Percentiles rank a stretch among this genome's conserved stretches.
phyloP scores from a whole-genome alignment of 202 grass and related monocot species.

The Zizania palustris region DNA sequence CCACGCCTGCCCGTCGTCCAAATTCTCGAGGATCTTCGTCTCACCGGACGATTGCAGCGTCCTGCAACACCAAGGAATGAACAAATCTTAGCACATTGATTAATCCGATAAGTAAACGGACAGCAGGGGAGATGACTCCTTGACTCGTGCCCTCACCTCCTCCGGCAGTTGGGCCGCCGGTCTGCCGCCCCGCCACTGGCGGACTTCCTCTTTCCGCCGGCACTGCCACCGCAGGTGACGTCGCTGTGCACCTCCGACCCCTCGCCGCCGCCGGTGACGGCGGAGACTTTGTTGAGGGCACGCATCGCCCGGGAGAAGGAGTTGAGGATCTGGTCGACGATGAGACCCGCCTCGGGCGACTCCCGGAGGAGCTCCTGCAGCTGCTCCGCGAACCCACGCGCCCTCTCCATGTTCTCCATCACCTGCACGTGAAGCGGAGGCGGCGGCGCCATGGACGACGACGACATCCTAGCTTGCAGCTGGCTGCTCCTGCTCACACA shows the following conservation, averaged over 20 bases:
- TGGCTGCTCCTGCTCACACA: too few relatives aligned
- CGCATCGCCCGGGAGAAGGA: slow-evolving; percentile 50
- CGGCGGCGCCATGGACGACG: slow-evolving; percentile 12
- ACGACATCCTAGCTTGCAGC: background rate
- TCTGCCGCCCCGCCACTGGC: background rate
- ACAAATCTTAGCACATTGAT: background rate
- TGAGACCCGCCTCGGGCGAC: slow-evolving; percentile 26
- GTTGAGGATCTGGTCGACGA: slow-evolving; percentile 57
- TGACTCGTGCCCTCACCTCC: slow-evolving; percentile 37
- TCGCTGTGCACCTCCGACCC: slow-evolving; percentile 46
- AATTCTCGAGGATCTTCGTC: slow-evolving; percentile 7
- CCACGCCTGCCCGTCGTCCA: slow-evolving; percentile 66
- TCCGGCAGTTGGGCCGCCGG: slow-evolving; percentile 32
- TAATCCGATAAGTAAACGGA: too few relatives aligned
- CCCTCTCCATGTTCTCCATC: slow-evolving; percentile 54
- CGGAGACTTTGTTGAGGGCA: slow-evolving; percentile 27
- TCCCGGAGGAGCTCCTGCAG: slow-evolving; percentile 43
- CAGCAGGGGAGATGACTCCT: too few relatives aligned
- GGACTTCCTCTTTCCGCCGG: slow-evolving; percentile 45
- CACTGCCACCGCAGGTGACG: slow-evolving; percentile 37
- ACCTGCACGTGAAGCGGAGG: slow-evolving; percentile 41
- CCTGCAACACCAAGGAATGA: slow-evolving; percentile 1
- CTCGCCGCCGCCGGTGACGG: background rate
- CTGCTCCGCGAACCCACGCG: slow-evolving; percentile 40
- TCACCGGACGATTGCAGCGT: slow-evolving; percentile 22